Conservation (phyloP, 2,329 filamentous ascomycete species). For the Xylaria hypoxylon region DNA sequence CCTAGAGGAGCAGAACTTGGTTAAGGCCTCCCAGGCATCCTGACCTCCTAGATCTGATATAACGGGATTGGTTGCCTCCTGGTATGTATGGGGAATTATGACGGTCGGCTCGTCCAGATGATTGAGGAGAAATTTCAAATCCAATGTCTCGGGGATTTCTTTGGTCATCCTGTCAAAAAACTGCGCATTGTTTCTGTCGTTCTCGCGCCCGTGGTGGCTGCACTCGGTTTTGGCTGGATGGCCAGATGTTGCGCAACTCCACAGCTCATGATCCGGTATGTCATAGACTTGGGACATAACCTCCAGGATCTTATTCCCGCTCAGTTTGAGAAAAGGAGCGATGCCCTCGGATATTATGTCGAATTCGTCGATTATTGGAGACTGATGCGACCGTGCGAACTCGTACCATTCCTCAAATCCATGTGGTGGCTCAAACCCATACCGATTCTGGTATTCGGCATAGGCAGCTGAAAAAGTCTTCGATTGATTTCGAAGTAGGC, state of each 20-base stretch:
- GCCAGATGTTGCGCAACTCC: conserved; percentile 52
- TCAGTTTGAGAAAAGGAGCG: conserved; percentile 56
- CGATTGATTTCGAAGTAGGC: conserved; percentile 54
- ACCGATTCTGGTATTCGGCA: conserved; percentile 58
- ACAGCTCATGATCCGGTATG: conserved; percentile 51
- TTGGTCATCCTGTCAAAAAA: conserved; percentile 51
- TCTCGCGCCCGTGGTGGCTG: conserved; percentile 49
- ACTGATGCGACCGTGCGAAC: conserved; percentile 55
- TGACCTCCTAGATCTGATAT: conserved; percentile 47
- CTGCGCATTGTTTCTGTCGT: conserved; percentile 51
- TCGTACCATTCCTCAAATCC: conserved; percentile 62
- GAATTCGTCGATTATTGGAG: conserved; percentile 63
- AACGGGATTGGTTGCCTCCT: conserved; percentile 29
- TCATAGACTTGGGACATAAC: conserved; percentile 47
- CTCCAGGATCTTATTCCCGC: conserved; percentile 50
- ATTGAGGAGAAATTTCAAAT: conserved; percentile 59
- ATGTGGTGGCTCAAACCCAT: conserved; percentile 56
- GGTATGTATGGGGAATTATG: conserved; percentile 46
- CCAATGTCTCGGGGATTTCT: conserved; percentile 49
- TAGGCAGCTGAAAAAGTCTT: conserved; percentile 51
- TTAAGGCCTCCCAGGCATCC: conserved; percentile 51
- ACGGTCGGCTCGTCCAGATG: conserved; percentile 62
- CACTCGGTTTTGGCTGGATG: conserved; percentile 49
- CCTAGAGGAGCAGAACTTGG: conserved; percentile 45
- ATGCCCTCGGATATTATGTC: conserved; percentile 57